A percentile compares a stretch with the other conserved stretches of the same genome.
Evolutionary conservation across 768 basidiomycete species (phyloP).

Genomic region (Mycena polygramma): DNA sequence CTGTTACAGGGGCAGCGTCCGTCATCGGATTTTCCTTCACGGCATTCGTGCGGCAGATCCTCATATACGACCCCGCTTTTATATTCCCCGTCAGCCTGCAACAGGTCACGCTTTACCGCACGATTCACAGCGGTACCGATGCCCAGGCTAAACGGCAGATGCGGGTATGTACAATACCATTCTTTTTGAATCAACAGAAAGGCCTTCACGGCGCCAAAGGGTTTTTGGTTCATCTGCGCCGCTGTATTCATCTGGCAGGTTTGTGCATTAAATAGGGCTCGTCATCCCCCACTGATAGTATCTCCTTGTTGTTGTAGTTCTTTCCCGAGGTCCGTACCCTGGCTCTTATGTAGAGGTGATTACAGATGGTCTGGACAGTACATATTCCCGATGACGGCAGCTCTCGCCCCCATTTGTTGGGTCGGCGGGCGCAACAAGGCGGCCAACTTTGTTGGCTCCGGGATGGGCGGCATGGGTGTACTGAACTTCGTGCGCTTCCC

Average conservation of each 20-base stretch:
- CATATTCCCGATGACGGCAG: slow-evolving; percentile 20
- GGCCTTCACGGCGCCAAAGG: neutral
- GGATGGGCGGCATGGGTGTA: slow-evolving; percentile 15
- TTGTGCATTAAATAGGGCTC: neutral
- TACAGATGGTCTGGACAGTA: neutral
- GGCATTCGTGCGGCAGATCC: slow-evolving; percentile 9
- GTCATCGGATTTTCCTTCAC: slow-evolving; percentile 25
- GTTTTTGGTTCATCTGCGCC: slow-evolving; percentile 14
- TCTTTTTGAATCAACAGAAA: neutral
- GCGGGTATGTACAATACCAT: no score
- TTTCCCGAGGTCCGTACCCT: slow-evolving; percentile 9
- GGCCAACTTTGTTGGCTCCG: slow-evolving; percentile 20
- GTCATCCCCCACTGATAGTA: neutral
- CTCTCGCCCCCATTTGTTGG: slow-evolving; percentile 22
- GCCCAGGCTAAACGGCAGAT: neutral
- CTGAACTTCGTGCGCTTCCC: slow-evolving; percentile 7
- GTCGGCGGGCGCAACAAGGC: slow-evolving; percentile 8
- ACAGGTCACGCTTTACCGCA: slow-evolving; percentile 19
- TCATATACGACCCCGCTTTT: slow-evolving; percentile 22
- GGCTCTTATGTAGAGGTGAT: no score
- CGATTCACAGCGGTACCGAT: neutral
- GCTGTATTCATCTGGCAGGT: slow-evolving; percentile 21
- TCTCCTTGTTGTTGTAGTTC: slow-evolving; percentile 1
- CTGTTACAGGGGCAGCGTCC: slow-evolving; percentile 1
- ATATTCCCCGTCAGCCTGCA: slow-evolving; percentile 22